phyloP scores from a whole-genome alignment of 805 yeast genomes.

The Metschnikowia picachoensis region DNA sequence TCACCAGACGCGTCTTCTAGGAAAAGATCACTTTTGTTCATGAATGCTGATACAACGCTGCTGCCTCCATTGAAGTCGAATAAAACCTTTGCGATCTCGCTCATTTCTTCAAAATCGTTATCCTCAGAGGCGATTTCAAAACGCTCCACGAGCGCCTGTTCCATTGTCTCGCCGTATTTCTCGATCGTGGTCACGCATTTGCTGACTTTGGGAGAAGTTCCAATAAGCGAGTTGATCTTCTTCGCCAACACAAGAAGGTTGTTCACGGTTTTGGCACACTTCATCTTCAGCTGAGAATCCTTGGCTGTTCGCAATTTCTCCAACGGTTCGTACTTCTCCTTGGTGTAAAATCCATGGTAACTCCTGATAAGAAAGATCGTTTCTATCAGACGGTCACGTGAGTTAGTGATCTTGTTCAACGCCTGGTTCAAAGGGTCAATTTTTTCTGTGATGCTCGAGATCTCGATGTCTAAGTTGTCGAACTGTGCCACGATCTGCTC shows the following conservation, averaged over 20 bases:
- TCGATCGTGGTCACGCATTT: constrained; percentile 47
- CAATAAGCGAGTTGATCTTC: constrained; percentile 44
- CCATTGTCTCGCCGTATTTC: constrained; percentile 74
- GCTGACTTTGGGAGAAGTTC: constrained; percentile 41
- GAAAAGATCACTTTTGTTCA: constrained; percentile 74
- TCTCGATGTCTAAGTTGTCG: constrained; percentile 46
- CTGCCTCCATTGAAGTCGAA: constrained; percentile 82
- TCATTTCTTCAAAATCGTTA: constrained; percentile 67
- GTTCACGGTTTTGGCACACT: constrained; percentile 66
- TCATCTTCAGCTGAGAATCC: constrained; percentile 47
- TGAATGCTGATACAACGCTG: constrained; percentile 76
- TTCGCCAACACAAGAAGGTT: constrained; percentile 61
- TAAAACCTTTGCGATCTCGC: constrained; percentile 68
- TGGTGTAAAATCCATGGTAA: constrained; percentile 71
- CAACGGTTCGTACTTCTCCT: constrained; percentile 51
- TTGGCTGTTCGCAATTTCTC: constrained; percentile 52
- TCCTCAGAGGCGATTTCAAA: constrained; percentile 73
- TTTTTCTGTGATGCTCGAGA: constrained; percentile 53
- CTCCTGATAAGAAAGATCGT: constrained; percentile 72
- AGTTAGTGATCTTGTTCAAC: constrained; percentile 61
- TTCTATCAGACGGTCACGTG: constrained; percentile 68
- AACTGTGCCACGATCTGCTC: constrained; percentile 46
- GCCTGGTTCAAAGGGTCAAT: constrained; percentile 70
- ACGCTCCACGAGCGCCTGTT: constrained; percentile 59
- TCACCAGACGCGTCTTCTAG: constrained; percentile 37